Conservation (phyloP, 2,329 filamentous ascomycete genomes). For the Beauveria pseudobassiana region DNA sequence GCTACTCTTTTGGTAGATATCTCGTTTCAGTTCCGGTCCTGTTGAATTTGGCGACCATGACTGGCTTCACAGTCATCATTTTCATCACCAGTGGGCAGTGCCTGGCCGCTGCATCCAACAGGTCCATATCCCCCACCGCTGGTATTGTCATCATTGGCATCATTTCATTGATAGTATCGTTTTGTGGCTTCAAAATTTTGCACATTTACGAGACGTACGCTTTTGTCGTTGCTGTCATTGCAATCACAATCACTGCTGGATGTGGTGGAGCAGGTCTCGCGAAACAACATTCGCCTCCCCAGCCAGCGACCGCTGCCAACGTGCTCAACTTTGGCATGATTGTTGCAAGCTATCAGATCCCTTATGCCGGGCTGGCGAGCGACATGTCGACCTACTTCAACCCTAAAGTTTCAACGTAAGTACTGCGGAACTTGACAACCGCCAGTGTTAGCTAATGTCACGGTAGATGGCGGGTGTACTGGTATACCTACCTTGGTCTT, state of each 20-base stretch:
- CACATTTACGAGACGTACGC: slow-evolving; percentile 52
- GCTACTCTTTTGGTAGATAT: slow-evolving; percentile 55
- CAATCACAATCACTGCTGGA: slow-evolving; percentile 47
- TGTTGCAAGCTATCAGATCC: slow-evolving; percentile 56
- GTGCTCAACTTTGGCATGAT: slow-evolving; percentile 53
- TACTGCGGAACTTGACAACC: neutral
- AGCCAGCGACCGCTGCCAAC: slow-evolving; percentile 34
- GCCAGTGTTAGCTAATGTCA: neutral
- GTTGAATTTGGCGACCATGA: slow-evolving; percentile 55
- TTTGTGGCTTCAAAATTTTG: slow-evolving; percentile 51
- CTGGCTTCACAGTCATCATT: slow-evolving; percentile 56
- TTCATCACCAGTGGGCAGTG: slow-evolving; percentile 54
- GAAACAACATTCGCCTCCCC: slow-evolving; percentile 35
- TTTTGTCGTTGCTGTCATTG: slow-evolving; percentile 47
- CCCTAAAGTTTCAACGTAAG: slow-evolving; percentile 44
- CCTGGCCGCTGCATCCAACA: slow-evolving; percentile 44
- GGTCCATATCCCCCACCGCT: slow-evolving; percentile 41
- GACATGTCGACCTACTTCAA: slow-evolving; percentile 56
- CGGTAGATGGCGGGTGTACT: slow-evolving; percentile 37
- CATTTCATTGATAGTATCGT: slow-evolving; percentile 51
- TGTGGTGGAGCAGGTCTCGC: slow-evolving; percentile 42
- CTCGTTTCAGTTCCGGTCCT: slow-evolving; percentile 52
- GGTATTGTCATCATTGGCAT: slow-evolving; percentile 56
- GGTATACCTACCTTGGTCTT: slow-evolving; percentile 51
- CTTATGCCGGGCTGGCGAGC: slow-evolving; percentile 51